These are phyloP conservation scores for Acanthamoeba quina DNA, from an alignment of 208 protist genomes.

Conservation along the genomic window DNA sequence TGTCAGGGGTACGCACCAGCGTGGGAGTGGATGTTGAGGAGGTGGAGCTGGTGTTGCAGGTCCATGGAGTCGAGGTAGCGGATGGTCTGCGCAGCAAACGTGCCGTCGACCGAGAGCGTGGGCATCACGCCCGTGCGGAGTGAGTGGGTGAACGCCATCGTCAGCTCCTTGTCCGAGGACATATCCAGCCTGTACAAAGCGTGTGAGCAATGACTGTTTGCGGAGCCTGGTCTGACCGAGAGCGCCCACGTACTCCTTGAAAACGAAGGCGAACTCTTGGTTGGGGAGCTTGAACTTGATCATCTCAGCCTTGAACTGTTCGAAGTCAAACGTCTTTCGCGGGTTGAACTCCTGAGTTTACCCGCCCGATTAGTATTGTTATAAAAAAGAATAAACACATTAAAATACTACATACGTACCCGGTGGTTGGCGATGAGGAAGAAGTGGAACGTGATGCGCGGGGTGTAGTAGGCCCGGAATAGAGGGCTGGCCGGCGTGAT, in stretches of 20 bases:
- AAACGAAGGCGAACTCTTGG: slow-evolving; percentile 55
- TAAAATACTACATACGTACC: too few species aligned
- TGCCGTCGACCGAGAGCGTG: background rate
- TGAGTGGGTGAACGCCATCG: slow-evolving; percentile 41
- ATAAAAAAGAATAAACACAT: background rate
- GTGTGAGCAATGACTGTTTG: background rate
- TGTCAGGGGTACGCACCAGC: background rate
- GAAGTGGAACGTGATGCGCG: slow-evolving; percentile 53
- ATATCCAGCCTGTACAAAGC: slow-evolving; percentile 17
- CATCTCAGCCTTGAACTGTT: slow-evolving; percentile 48
- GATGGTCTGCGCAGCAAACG: slow-evolving; percentile 1
- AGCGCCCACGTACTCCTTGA: background rate
- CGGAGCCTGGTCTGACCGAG: background rate
- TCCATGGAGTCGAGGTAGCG: slow-evolving; percentile 39
- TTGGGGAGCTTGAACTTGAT: slow-evolving; percentile 57
- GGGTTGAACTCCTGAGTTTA: slow-evolving; percentile 29
- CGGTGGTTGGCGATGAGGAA: slow-evolving; percentile 56
- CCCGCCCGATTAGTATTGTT: too few species aligned
- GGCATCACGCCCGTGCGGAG: slow-evolving; percentile 16
- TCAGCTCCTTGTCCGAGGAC: slow-evolving; percentile 10
- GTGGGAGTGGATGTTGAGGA: background rate
- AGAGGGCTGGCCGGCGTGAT: background rate
- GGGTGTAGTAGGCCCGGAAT: slow-evolving; percentile 40
- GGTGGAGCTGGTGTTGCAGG: slow-evolving; percentile 15
- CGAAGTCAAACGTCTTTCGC: background rate